phyloP scores from a whole-genome alignment of 2,329 filamentous ascomycete genomes.

The Sporothrix curviconia region DNA sequence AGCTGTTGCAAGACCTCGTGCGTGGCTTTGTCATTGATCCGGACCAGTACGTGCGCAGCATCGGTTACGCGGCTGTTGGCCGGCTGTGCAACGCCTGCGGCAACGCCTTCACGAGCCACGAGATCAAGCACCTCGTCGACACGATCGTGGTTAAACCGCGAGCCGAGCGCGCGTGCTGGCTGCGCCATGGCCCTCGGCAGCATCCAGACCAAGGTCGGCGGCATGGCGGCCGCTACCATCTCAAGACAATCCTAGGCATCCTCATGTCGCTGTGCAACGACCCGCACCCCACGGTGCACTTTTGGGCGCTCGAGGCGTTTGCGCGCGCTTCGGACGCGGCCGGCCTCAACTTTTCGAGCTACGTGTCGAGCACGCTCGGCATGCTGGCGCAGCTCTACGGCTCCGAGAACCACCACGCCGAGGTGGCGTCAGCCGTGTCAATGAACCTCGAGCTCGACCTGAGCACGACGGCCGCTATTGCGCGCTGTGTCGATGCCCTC shows the following conservation, averaged over 20 bases:
- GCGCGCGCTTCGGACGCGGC: slow-evolving; percentile 84
- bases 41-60: slow-evolving; percentile 77
- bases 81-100: slow-evolving; percentile 79
- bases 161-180: slow-evolving; percentile 86
- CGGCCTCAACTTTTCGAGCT: slow-evolving; percentile 83
- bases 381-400: slow-evolving; percentile 93
- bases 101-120: slow-evolving; percentile 78
- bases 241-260: slow-evolving; percentile 96
- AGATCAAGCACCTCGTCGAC: slow-evolving; percentile 83
- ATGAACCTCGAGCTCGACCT: slow-evolving; percentile 88
- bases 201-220: slow-evolving; percentile 91
- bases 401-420: slow-evolving; percentile 82
- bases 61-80: slow-evolving; percentile 80
- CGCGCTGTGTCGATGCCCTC: slow-evolving; percentile 85
- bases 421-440: slow-evolving; percentile 69
- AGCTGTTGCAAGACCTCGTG: slow-evolving; percentile 69
- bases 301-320: slow-evolving; percentile 88
- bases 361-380: slow-evolving; percentile 82
- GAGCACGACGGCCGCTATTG: slow-evolving; percentile 74
- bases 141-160: slow-evolving; percentile 89
- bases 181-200: slow-evolving; percentile 90
- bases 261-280: slow-evolving; percentile 97
- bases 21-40: slow-evolving; percentile 70
- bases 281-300: slow-evolving; percentile 89
- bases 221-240: slow-evolving; percentile 93